Percentiles rank a stretch among this genome's conserved stretches.
Evolutionary conservation across 2,329 filamentous ascomycete species (phyloP).

Genomic region (Simplicillium aogashimaense): DNA sequence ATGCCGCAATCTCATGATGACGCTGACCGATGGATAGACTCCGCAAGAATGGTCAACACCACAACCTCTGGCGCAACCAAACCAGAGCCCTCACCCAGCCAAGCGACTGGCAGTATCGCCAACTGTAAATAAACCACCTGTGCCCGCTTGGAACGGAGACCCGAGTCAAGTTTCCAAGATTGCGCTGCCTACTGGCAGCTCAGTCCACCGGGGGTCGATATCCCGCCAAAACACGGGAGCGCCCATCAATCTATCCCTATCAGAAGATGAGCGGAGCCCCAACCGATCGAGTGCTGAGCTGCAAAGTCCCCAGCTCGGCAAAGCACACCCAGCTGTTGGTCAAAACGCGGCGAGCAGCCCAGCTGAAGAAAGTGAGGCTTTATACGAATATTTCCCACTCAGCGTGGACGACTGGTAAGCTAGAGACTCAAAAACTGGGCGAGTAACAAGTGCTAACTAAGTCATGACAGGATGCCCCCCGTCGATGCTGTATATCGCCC

Average conservation of each 20-base stretch:
- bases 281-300: constrained; percentile 39
- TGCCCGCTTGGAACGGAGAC: constrained; percentile 39
- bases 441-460: constrained; percentile 7
- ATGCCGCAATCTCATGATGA: neutral
- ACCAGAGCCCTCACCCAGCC: constrained; percentile 33
- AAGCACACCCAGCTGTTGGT: constrained; percentile 21
- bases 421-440: no score
- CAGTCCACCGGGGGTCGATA: constrained; percentile 5
- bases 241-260: constrained; percentile 45
- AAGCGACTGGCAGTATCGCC: constrained; percentile 46
- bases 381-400: constrained; percentile 93
- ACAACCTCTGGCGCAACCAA: constrained; percentile 23
- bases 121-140: constrained; percentile 38
- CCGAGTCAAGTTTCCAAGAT: constrained; percentile 14
- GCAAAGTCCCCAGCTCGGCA: constrained; percentile 39
- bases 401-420: constrained; percentile 75
- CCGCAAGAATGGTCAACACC: constrained; percentile 35
- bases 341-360: constrained; percentile 45
- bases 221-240: constrained; percentile 5
- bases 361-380: constrained; percentile 66
- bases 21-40: constrained; percentile 16
- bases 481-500: constrained; percentile 86
- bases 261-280: constrained; percentile 50
- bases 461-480: constrained; percentile 58
- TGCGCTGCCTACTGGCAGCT: constrained; percentile 5